Evolutionary conservation across 257 asterid species (phyloP), one percentile per base, ranked within the genome.

Genomic region (Solanum clarkiae): DNA sequence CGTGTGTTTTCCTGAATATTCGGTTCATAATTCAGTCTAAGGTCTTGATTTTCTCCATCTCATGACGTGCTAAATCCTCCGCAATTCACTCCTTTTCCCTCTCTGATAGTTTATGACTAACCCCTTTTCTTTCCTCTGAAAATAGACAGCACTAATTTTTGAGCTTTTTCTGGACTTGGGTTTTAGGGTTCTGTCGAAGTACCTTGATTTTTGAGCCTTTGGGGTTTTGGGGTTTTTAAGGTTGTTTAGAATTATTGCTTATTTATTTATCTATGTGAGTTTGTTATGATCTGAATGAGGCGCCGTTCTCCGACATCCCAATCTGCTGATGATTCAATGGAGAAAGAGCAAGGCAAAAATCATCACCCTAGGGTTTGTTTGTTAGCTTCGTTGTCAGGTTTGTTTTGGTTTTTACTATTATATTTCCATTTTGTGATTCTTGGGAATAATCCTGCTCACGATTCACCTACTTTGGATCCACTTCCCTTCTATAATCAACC

Each of bases 391-490:
- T 69, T 93, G n/a, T 84, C 96, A 10, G 86, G 90, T 86, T 83
- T 94, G 84, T 90, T 94, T 54, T 94, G 98, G 98, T 77, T 93
- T 12, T 85, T 91, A 47, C 85, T 95, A 16, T 87, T 94, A 60
- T 93, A 86, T 81, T 91, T 93, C 84, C 94, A 94, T 88, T 93
- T 91, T 71, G 85, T 79, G 10, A 84, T 92, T 80, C 91, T 91
- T 65, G 90, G 92, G 56, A 86, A 87, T 81, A 89, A 71, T 44
- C 79, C 56, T 81, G 87, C 17, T n/a, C 59, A 69, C 68, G 89
- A 89, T 45, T 85, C 89, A 14, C 81, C 88, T 80, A 88, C 24
- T 63, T 86, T 92, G 49, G 80, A 86, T 45, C 84, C 92, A 12
- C 57, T 87, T 83, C 80, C 92, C 16, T 6, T 87, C 8, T 49